Conservation (phyloP, 2,329 filamentous ascomycete species). For the Nakataea oryzae region DNA sequence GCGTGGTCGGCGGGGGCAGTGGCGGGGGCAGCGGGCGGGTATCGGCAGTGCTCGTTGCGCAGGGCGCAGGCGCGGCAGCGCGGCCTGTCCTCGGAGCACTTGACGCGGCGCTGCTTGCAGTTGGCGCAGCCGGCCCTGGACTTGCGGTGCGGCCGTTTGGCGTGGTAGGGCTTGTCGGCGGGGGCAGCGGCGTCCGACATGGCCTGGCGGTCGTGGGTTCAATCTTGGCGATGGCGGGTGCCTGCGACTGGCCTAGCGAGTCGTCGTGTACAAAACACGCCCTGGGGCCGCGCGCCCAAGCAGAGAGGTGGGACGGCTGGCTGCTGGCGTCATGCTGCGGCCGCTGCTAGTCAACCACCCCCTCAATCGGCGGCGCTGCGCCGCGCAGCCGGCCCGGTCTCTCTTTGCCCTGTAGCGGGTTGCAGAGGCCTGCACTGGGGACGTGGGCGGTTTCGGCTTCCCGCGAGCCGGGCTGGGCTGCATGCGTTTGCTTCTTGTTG, state of each 20-base stretch:
- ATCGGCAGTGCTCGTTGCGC: conserved; percentile 30
- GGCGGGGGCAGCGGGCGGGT: conserved; percentile 16
- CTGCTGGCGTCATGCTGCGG: neutral
- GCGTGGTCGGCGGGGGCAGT: neutral
- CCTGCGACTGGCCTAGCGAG: too few relatives aligned
- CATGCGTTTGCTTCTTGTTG: too few relatives aligned
- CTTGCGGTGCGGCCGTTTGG: conserved; percentile 38
- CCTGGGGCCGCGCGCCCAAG: neutral
- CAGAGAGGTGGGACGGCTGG: neutral
- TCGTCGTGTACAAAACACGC: neutral
- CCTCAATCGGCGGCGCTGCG: too few relatives aligned
- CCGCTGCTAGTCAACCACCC: neutral
- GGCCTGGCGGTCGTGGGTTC: neutral
- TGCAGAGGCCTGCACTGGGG: too few relatives aligned
- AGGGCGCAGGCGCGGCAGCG: conserved; percentile 14
- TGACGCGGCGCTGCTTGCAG: conserved; percentile 32
- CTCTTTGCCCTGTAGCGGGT: too few relatives aligned
- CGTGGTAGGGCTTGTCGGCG: conserved; percentile 22
- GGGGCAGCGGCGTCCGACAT: neutral
- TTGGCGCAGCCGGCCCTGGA: conserved; percentile 26
- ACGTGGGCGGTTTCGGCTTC: too few relatives aligned
- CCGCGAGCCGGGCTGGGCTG: too few relatives aligned
- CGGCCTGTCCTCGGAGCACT: conserved; percentile 27
- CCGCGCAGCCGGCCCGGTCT: neutral
- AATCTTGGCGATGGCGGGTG: neutral